phyloP scores from a whole-genome alignment of 2,329 filamentous ascomycete genomes.

The Penicillium aurantiogriseum region DNA sequence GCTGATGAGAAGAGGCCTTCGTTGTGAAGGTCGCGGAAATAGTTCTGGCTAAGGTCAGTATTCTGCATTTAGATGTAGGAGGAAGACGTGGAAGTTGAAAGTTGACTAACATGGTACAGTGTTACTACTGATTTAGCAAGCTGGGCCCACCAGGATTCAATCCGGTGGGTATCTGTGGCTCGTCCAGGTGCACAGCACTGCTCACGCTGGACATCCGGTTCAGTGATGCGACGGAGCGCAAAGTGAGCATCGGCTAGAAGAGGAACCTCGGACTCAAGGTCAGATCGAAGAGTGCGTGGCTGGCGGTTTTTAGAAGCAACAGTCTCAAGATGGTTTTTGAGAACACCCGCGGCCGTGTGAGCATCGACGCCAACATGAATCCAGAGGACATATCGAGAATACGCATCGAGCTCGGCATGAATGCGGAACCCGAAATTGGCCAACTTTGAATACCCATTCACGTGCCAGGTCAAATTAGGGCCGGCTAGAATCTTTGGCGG shows the following conservation, averaged over 20 bases:
- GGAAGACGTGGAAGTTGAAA: background rate
- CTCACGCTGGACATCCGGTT: constrained; percentile 5
- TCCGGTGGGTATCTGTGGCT: constrained; percentile 13
- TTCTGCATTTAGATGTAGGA: background rate
- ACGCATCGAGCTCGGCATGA: constrained; percentile 23
- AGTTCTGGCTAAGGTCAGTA: constrained; percentile 5
- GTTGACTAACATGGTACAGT: constrained; percentile 6
- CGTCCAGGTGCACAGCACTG: constrained; percentile 11
- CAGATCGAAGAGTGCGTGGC: constrained; percentile 11
- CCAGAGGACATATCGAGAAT: constrained; percentile 25
- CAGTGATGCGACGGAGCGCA: background rate
- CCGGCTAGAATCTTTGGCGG: constrained; percentile 15
- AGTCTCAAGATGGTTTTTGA: constrained; percentile 17
- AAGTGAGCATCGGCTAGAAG: constrained; percentile 11
- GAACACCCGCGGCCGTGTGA: constrained; percentile 16
- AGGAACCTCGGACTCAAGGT: constrained; percentile 7
- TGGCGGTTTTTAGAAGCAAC: constrained; percentile 5
- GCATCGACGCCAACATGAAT: constrained; percentile 16
- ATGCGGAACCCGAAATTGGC: constrained; percentile 22
- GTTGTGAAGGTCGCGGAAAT: constrained; percentile 10
- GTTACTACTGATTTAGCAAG: constrained; percentile 8
- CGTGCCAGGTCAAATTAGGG: constrained; percentile 22
- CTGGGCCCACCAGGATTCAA: constrained; percentile 17
- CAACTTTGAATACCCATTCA: constrained; percentile 24
- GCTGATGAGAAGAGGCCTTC: constrained; percentile 7